A percentile compares a stretch with the other conserved stretches of the same genome.
Evolutionary conservation across 1,284 basidiomycete genomes (phyloP).

Genomic region (Trichosporon inkin): DNA sequence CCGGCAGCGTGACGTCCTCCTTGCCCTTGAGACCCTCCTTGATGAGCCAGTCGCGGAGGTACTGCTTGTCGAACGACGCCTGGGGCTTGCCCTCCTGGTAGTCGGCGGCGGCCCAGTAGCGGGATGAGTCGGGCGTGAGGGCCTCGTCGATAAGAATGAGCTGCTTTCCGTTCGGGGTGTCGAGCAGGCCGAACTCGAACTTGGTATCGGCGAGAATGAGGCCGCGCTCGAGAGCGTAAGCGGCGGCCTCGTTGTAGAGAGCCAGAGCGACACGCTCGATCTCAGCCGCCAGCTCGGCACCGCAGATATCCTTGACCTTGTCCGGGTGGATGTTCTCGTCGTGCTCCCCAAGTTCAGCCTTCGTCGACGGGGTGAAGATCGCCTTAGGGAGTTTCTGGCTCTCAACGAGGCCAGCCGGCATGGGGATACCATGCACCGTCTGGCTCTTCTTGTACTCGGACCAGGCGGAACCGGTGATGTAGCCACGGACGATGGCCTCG

Average conservation of each 20-base stretch:
- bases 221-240: conserved; percentile 71
- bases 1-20: conserved; percentile 69
- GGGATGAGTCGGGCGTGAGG: conserved; percentile 92
- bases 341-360: conserved; percentile 89
- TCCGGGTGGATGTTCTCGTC: conserved; percentile 98
- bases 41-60: conserved; percentile 83
- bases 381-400: conserved; percentile 76
- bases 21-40: conserved; percentile 67
- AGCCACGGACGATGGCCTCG: conserved; percentile 96
- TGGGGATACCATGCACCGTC: conserved; percentile 80
- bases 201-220: conserved; percentile 95
- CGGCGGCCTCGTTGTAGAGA: conserved; percentile 62
- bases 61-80: conserved; percentile 96
- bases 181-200: conserved; percentile 77
- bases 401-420: conserved; percentile 77
- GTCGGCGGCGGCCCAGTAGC: conserved; percentile 82
- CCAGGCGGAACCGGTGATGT: conserved; percentile 95
- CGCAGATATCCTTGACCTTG: conserved; percentile 55
- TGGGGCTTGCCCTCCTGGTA: conserved; percentile 75
- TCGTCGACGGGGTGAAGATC: conserved; percentile 94
- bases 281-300: conserved; percentile 46
- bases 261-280: conserved; percentile 47
- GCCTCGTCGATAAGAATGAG: conserved; percentile 93
- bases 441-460: conserved; percentile 82
- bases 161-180: conserved; percentile 48